phyloP scores from a whole-genome alignment of 1,139 yeast genomes.

The Sugiyamaella neomexicana region DNA sequence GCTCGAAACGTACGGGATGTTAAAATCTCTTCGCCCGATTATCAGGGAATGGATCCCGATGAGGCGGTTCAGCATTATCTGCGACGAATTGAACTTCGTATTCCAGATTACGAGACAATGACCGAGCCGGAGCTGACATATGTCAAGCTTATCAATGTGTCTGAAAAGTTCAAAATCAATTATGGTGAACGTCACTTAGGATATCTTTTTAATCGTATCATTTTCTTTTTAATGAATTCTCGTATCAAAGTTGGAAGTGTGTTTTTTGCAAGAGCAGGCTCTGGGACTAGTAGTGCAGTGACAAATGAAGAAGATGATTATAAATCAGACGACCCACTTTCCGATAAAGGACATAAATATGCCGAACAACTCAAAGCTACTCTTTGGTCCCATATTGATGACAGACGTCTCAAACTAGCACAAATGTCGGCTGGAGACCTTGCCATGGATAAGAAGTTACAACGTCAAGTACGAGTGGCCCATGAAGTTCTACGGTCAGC shows the following conservation, averaged over 20 bases:
- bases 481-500: conserved; percentile 15
- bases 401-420: conserved; percentile 24
- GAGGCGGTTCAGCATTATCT: conserved; percentile 47
- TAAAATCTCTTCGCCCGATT: conserved; percentile 78
- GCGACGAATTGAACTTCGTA: conserved; percentile 46
- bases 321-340: conserved; percentile 42
- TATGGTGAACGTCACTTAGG: conserved; percentile 69
- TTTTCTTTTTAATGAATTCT: conserved; percentile 85
- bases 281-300: conserved; percentile 15
- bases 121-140: conserved; percentile 59
- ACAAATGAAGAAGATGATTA: conserved; percentile 36
- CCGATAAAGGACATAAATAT: conserved; percentile 41
- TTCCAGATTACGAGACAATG: conserved; percentile 50
- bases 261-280: conserved; percentile 70
- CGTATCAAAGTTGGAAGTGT: conserved; percentile 83
- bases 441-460: conserved; percentile 15
- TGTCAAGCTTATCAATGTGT: conserved; percentile 83
- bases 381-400: conserved; percentile 42
- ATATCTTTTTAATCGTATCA: conserved; percentile 83
- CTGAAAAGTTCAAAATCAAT: conserved; percentile 79
- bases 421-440: conserved; percentile 10
- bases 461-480: conserved; percentile 16
- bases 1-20: conserved; percentile 83
- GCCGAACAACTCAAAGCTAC: conserved; percentile 45
- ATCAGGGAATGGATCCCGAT: conserved; percentile 63